Evolutionary conservation across 495 filamentous ascomycete species (phyloP), one percentile per base, ranked within the genome.

Genomic region (Penicillium chermesinum): DNA sequence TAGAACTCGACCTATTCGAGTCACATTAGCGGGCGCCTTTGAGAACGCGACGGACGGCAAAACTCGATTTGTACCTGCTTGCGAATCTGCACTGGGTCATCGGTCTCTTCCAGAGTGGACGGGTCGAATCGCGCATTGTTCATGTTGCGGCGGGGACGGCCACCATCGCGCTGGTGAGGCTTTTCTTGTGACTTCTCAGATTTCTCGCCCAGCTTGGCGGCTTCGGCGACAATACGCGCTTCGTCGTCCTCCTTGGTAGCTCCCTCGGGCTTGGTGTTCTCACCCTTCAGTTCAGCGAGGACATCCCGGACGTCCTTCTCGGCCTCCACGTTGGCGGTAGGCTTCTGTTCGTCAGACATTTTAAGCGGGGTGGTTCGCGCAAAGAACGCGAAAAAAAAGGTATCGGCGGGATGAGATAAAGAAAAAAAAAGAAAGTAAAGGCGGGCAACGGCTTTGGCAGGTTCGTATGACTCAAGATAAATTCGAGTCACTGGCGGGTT

Each of bases 1-100:
- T 97, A 99, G 64, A 96, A 99, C 60, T 99, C 91, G 46, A 96
- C 90, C 88, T 96, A 58, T 13, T 25, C 14, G 7, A 18, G 47
- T 45, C 54, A 47, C 35, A 16, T 52, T 22, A 51, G 41, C 34
- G 38, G 10, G 3, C 15, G n/a, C 13, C 15, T 38, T n/a, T 13
- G 4, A 30, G 25, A 30, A 30, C 4, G 25, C 25, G 25, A 30
- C 25, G 5, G 10, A 10, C 4, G 25, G 25, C 10, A 10, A 30
- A 4, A 10, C 25, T 10, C n/a, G 35, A 8, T 32, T 32, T 48
- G 38, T 37, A 87, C 86, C 74, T 94, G 88, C 53, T 85, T 85
- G 48, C 88, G 83, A 54, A 95, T 93, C 61, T 84, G 76, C 21
- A 75, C 76, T 2, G 86, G 84, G 59, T 95, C 87, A 42, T 84